Conservation (phyloP, 2,329 filamentous ascomycete species). For the Blastomyces parvus region DNA sequence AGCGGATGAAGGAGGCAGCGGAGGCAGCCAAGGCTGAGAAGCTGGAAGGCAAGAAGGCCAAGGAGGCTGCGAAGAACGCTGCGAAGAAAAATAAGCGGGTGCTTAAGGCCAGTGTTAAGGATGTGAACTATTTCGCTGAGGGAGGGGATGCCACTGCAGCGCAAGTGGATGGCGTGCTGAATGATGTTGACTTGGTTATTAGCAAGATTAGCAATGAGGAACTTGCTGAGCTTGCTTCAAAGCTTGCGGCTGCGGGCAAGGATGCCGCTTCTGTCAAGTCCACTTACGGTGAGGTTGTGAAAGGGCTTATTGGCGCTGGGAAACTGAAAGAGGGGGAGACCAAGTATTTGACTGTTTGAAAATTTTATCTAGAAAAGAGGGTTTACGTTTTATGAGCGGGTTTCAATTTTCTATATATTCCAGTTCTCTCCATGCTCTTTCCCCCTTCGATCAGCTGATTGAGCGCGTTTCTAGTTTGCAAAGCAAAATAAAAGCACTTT, state of each 20-base stretch:
- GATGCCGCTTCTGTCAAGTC: constrained; percentile 75
- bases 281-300: constrained; percentile 68
- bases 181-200: constrained; percentile 79
- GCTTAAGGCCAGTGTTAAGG: constrained; percentile 86
- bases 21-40: constrained; percentile 75
- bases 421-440: background rate
- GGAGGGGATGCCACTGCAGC: constrained; percentile 61
- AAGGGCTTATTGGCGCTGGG: constrained; percentile 67
- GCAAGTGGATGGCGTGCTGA: constrained; percentile 72
- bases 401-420: background rate
- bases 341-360: constrained; percentile 43
- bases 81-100: constrained; percentile 99
- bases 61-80: constrained; percentile 96
- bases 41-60: constrained; percentile 84
- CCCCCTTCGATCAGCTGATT: background rate
- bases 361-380: background rate
- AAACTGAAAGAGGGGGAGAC: constrained; percentile 78
- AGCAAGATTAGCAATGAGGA: constrained; percentile 84
- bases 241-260: constrained; percentile 67
- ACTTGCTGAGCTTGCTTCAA: constrained; percentile 70
- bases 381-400: background rate
- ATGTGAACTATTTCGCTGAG: constrained; percentile 86
- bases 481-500: no score
- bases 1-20: constrained; percentile 72
- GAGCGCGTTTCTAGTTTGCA: no score